Evolutionary conservation across 345 rosid species (phyloP).

Genomic region (Gossypium bickii): DNA sequence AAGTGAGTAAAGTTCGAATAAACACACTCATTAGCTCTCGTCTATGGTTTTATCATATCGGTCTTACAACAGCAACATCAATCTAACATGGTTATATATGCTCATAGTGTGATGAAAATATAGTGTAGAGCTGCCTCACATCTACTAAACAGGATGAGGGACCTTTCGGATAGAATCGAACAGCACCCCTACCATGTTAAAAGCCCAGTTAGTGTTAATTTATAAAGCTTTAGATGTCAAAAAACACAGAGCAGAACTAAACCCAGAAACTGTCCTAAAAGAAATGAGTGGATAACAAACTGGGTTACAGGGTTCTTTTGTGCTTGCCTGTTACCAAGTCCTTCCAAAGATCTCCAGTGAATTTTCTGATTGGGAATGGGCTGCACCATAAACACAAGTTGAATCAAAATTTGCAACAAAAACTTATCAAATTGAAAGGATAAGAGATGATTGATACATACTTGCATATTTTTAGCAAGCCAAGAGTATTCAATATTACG

Average conservation of each 20-base stretch:
- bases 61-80: background rate
- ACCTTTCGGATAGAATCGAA: constrained; percentile 79
- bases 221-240: too few species aligned
- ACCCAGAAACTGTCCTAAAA: too few species aligned
- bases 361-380: constrained; percentile 18
- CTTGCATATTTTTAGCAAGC: constrained; percentile 95
- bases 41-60: too few species aligned
- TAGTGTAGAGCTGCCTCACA: constrained; percentile 40
- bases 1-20: background rate
- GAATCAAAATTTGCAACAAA: background rate
- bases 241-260: too few species aligned
- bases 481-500: constrained; percentile 76
- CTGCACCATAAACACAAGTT: background rate
- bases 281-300: background rate
- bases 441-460: constrained; percentile 18
- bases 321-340: constrained; percentile 8
- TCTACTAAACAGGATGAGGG: constrained; percentile 67
- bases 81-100: background rate
- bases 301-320: background rate
- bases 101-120: background rate
- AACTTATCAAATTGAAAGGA: background rate
- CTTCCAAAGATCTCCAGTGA: constrained; percentile 16
- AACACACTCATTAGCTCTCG: too few species aligned
- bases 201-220: too few species aligned
- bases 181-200: constrained; percentile 31